Base-by-base conservation (phyloP, 2,329 filamentous ascomycete genomes). In the Rasamsonia emersonii region DNA sequence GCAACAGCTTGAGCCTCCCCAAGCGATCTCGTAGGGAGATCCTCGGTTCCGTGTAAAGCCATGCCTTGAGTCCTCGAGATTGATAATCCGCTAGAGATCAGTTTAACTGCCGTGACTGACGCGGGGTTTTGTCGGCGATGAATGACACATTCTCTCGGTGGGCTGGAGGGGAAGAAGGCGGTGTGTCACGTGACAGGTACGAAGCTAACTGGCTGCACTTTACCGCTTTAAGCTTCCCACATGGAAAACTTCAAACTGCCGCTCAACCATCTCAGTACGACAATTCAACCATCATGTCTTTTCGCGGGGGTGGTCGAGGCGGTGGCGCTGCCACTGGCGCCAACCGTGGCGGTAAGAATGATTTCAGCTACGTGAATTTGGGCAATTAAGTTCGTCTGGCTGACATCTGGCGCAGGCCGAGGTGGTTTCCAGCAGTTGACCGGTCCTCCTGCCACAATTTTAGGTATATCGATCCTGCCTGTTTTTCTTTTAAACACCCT, bases 391-490 rank as follows among this genome's bases (percentile, higher is more conserved):
- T 35, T 30, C n/a, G n/a, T n/a, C n/a, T n/a, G n/a, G 24, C 35
- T 38, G 20, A 38, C 20, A 19, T 23, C 18, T 38, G 37, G 42
- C 50, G 53, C 56, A 73, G 73, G 73, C 41, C 73, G 76, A 42
- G 75, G 74, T 55, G 75, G 75, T 37, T 78, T 71, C 54, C 70
- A 74, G 42, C 68, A 64, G 45, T 73, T 76, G 38, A 74, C 71
- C 51, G 77, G 77, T 30, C 77, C 77, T 40, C 77, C 77, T 40
- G 71, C 72, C 36, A 60, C 68, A 37, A 75, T 81, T 32, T 55
- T 77, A 49, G 70, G 70, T 74, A 59, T 46, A 51, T 49, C 32
- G n/a, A 36, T 30, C 30, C 18, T 29, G 5, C 41, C 9, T 19
- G 18, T 21, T 34, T 28, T 28, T 28, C 17, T 11, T 15, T 28